Base-by-base conservation (phyloP, 345 rosid species). In the Boechera retrofracta region DNA sequence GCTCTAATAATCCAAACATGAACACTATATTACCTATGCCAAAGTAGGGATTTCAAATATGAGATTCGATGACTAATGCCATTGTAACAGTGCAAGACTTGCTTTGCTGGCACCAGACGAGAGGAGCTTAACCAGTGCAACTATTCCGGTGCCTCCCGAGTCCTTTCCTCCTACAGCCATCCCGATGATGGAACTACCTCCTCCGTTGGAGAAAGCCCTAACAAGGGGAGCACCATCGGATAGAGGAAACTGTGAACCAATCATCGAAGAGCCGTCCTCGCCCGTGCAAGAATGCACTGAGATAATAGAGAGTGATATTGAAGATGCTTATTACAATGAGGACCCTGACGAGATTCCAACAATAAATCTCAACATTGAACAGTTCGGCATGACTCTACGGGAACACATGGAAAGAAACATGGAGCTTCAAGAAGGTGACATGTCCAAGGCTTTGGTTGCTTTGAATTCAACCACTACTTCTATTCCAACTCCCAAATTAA, bases 361-460 rank as follows among this genome's bases (percentile, higher is more conserved):
- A 32, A 88, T 94, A 69, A 83, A 84, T 48, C 89, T 92, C 71
- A 88, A 89, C 73, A 78, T 88, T 52, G 75, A 84, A 71, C 86
- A 86, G 73, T 89, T 92, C 67, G 73, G 92, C 2, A 81, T 52
- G 68, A 92, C 84, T 77, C 72, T 94, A 44, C 84, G 82, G 78
- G 84, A 77, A 58, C 84, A 82, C 69, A 80, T 92, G 86, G 89
- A 89, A 78, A 80, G 33, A 52, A 91, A 82, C 76, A 82, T 88
- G 88, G 90, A 88, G 71, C 88, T 88, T 72, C 90, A 86, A 79
- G 97, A 86, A 73, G 84, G 79, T 66, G 95, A 87, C 82, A 82
- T 90, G 85, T 88, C 97, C 57, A 84, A 81, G 81, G 98, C 97
- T 52, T 86, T 94, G 74, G 97, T 94, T 70, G 89, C 95, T 89